Percentiles rank a stretch among this genome's conserved stretches.
Evolutionary conservation across 2,329 filamentous ascomycete genomes (phyloP).

Genomic region (Fusarium proliferatum): DNA sequence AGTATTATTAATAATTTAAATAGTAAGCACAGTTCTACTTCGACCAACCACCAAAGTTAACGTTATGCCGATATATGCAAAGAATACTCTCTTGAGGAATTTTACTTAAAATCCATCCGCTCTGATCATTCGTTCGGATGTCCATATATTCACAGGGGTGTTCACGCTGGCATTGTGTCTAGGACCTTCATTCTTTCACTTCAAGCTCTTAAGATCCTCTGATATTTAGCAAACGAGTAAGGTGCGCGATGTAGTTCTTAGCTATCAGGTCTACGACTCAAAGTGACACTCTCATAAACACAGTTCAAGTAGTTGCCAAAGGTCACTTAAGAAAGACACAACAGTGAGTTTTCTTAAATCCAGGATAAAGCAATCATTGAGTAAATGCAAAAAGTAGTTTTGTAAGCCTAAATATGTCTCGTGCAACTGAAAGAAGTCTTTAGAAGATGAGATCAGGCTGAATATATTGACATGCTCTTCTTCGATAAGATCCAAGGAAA

Average conservation of each 20-base stretch:
- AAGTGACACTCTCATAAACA: neutral
- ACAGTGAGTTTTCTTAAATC: fast-evolving
- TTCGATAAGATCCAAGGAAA: fast-evolving
- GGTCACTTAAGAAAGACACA: neutral
- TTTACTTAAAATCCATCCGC: fast-evolving
- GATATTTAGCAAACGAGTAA: neutral
- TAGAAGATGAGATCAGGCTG: neutral
- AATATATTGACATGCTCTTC: neutral
- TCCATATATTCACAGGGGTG: fast-evolving
- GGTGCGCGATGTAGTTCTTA: fast-evolving
- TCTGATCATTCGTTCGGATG: fast-evolving
- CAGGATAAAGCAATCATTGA: neutral
- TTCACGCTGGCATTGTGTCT: fast-evolving
- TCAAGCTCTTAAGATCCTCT: neutral
- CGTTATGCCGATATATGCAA: neutral
- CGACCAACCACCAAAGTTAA: neutral
- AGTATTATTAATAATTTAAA: neutral
- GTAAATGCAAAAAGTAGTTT: neutral
- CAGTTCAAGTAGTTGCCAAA: neutral
- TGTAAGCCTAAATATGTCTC: fast-evolving
- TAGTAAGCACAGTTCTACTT: neutral
- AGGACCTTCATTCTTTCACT: neutral
- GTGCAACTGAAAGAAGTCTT: fast-evolving
- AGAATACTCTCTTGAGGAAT: fast-evolving
- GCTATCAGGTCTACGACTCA: fast-evolving